A percentile compares a stretch with the other conserved stretches of the same genome.
Conservation (phyloP, 2,329 filamentous ascomycete genomes). For the Keithomyces neogunnii region DNA sequence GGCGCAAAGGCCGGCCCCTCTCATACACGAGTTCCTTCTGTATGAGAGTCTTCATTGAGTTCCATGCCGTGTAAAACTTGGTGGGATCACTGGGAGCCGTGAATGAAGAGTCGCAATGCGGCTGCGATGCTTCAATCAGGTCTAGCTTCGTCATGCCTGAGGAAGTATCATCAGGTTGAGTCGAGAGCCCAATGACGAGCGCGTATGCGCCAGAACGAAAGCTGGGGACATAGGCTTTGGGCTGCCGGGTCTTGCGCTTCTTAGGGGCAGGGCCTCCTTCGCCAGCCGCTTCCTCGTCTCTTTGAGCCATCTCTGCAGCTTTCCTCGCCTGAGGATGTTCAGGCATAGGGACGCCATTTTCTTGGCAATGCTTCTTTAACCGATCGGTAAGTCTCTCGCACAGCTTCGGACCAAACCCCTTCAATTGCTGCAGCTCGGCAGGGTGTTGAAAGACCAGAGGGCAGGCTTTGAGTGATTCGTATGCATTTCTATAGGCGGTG, state of each 20-base stretch:
- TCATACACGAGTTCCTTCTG: slow-evolving; percentile 68
- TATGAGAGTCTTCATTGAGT: slow-evolving; percentile 68
- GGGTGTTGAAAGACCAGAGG: slow-evolving; percentile 65
- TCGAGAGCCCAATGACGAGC: slow-evolving; percentile 58
- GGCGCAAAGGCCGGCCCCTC: slow-evolving; percentile 57
- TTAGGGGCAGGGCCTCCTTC: slow-evolving; percentile 28
- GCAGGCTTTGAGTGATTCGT: slow-evolving; percentile 67
- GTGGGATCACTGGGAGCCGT: slow-evolving; percentile 57
- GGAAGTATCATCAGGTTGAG: slow-evolving; percentile 42
- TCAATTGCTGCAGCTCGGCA: slow-evolving; percentile 62
- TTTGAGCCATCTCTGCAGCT: slow-evolving; percentile 19
- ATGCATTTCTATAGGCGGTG: slow-evolving; percentile 66
- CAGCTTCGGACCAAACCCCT: slow-evolving; percentile 64
- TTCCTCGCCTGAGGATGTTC: slow-evolving; percentile 41
- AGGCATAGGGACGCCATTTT: slow-evolving; percentile 62
- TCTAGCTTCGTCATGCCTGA: slow-evolving; percentile 57
- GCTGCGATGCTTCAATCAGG: slow-evolving; percentile 61
- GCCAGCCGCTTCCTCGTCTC: slow-evolving; percentile 26
- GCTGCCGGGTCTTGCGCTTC: slow-evolving; percentile 48
- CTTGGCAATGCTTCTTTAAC: slow-evolving; percentile 51
- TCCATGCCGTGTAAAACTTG: slow-evolving; percentile 74
- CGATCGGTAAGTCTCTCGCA: slow-evolving; percentile 59
- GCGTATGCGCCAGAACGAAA: slow-evolving; percentile 70
- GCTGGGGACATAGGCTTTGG: slow-evolving; percentile 62
- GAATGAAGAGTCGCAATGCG: slow-evolving; percentile 66